Percentiles rank a stretch among this genome's conserved stretches.
Conservation (phyloP, 2,329 filamentous ascomycete genomes). For the Fusarium redolens region DNA sequence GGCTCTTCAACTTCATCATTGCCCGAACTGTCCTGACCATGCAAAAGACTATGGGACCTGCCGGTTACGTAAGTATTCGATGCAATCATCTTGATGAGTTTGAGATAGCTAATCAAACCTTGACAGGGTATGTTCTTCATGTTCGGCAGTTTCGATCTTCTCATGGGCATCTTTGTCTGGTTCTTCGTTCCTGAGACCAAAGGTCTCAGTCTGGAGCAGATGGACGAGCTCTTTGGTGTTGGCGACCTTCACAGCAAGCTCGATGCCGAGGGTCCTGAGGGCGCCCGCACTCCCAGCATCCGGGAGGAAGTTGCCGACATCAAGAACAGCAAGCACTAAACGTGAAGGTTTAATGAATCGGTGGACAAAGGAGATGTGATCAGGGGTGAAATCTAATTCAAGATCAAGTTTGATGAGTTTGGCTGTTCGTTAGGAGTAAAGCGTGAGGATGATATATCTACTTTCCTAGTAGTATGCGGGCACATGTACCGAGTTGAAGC, state of each 20-base stretch:
- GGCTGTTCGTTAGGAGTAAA: neutral
- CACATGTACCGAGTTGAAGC: neutral
- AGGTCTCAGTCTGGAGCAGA: conserved; percentile 70
- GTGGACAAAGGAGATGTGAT: neutral
- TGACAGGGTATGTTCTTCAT: conserved; percentile 72
- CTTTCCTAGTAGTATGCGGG: neutral
- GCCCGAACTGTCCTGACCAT: conserved; percentile 73
- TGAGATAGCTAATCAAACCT: conserved; percentile 7
- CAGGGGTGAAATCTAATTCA: neutral
- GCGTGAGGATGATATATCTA: neutral
- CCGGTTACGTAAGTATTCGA: conserved; percentile 53
- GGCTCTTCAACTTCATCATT: conserved; percentile 81
- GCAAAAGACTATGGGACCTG: conserved; percentile 64
- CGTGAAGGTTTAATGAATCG: neutral
- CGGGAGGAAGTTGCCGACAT: conserved; percentile 40
- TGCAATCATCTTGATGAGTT: neutral
- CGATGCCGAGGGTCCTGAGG: conserved; percentile 49
- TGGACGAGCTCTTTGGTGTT: conserved; percentile 74
- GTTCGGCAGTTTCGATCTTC: conserved; percentile 73
- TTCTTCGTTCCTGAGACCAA: conserved; percentile 79
- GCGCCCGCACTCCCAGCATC: conserved; percentile 41
- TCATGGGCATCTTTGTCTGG: conserved; percentile 74
- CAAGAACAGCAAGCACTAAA: conserved; percentile 26
- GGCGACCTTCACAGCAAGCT: conserved; percentile 55
- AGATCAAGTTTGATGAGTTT: neutral